These are phyloP conservation scores for Camellia sinensis DNA, from an alignment of 148 eudicot species.

Conservation along the genomic window DNA sequence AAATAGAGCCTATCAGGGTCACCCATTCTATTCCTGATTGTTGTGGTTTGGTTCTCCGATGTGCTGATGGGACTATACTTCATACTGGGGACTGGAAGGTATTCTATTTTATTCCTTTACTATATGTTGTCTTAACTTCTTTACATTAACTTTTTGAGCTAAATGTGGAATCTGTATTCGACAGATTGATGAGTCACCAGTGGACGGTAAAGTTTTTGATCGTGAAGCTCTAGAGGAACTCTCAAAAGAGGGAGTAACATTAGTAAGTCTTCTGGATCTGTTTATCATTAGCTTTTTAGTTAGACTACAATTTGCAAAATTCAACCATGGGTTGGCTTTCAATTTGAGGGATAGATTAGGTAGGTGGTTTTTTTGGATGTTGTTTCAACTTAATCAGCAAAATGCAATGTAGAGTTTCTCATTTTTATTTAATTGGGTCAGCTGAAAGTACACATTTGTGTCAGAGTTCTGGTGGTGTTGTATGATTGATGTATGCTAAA, in stretches of 20 bases:
- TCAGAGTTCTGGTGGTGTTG: neutral
- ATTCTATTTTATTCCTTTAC: constrained; percentile 17
- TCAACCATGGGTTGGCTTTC: neutral
- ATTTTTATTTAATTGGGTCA: neutral
- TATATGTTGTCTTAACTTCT: neutral
- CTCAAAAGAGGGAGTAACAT: constrained; percentile 93
- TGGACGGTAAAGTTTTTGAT: constrained; percentile 90
- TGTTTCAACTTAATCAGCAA: neutral
- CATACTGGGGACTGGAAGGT: constrained; percentile 99
- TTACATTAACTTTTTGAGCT: constrained; percentile 8
- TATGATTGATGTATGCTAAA: neutral
- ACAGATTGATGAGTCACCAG: constrained; percentile 93
- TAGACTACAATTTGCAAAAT: neutral
- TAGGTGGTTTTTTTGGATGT: neutral
- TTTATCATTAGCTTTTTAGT: neutral
- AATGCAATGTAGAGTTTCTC: neutral
- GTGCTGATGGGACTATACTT: constrained; percentile 95
- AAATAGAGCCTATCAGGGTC: constrained; percentile 90
- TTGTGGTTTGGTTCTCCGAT: constrained; percentile 91
- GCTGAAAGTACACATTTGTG: neutral
- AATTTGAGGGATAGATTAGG: neutral
- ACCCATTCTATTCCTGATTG: constrained; percentile 99
- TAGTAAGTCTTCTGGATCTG: constrained; percentile 46
- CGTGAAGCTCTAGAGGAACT: constrained; percentile 87
- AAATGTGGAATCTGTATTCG: constrained; percentile 16